A percentile compares a stretch with the other conserved stretches of the same genome.
phyloP scores from a whole-genome alignment of 1,284 basidiomycete genomes.

The Pseudozyma thailandica region DNA sequence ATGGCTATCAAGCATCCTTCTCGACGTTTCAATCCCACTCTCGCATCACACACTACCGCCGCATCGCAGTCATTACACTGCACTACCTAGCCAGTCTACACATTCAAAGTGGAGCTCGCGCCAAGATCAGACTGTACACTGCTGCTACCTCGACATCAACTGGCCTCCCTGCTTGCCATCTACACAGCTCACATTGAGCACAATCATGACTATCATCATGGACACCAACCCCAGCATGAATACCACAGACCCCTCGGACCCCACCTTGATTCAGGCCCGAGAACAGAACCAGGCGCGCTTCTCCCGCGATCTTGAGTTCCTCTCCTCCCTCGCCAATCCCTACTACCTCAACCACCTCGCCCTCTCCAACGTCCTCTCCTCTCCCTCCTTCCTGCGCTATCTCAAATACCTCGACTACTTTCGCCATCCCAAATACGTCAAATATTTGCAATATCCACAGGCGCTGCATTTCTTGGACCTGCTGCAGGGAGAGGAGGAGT shows the following conservation, averaged over 20 bases:
- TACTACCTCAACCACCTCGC: slow-evolving; percentile 61
- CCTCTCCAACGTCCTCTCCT: slow-evolving; percentile 44
- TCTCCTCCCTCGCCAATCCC: slow-evolving; percentile 62
- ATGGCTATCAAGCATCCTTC: too few species aligned
- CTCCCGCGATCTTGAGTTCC: slow-evolving; percentile 61
- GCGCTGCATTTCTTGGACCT: slow-evolving; percentile 57
- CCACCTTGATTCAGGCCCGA: background rate
- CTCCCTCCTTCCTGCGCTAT: slow-evolving; percentile 55
- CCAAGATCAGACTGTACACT: too few species aligned
- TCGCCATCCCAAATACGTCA: slow-evolving; percentile 55
- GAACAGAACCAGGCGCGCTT: slow-evolving; percentile 55
- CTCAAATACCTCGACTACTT: slow-evolving; percentile 58
- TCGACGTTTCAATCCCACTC: background rate
- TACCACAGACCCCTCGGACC: background rate
- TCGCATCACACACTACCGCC: too few species aligned
- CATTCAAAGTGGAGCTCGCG: too few species aligned
- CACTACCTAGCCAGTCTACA: too few species aligned
- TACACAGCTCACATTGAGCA: too few species aligned
- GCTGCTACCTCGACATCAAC: too few species aligned
- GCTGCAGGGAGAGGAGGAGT: slow-evolving; percentile 51
- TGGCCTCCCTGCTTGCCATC: too few species aligned
- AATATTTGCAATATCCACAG: slow-evolving; percentile 62
- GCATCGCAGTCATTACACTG: too few species aligned
- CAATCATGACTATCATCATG: slow-evolving; percentile 11
- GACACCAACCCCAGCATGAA: background rate